Conservation (phyloP, 169 alveolate species). For the Cryptosporidium xiaoi region DNA sequence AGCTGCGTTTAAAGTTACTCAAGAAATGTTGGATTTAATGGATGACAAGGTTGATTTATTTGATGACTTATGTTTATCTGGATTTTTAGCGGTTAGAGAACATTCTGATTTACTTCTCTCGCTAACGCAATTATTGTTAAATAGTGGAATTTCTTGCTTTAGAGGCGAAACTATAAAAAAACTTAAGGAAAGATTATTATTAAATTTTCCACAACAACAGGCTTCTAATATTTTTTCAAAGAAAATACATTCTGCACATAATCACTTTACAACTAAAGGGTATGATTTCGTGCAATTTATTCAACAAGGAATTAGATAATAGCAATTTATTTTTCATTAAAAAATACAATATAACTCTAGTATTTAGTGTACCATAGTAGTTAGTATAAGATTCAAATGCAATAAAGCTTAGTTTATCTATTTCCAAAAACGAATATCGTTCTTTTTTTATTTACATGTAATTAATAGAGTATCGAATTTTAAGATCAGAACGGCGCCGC, state of each 20-base stretch:
- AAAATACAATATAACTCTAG: not conserved
- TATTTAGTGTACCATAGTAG: too few relatives aligned
- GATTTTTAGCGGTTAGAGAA: constrained; percentile 90
- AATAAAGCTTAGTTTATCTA: too few relatives aligned
- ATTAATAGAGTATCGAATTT: too few relatives aligned
- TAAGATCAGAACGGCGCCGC: too few relatives aligned
- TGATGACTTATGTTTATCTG: constrained; percentile 87
- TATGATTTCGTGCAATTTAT: constrained; percentile 85
- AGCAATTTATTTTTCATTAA: not conserved
- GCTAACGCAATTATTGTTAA: constrained; percentile 87
- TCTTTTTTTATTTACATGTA: too few relatives aligned
- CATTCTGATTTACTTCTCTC: constrained; percentile 87
- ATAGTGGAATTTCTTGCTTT: constrained; percentile 94
- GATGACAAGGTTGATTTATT: constrained; percentile 87
- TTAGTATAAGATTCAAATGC: too few relatives aligned
- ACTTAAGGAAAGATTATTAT: constrained; percentile 80
- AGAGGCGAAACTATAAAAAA: constrained; percentile 89
- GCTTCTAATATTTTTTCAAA: constrained; percentile 82
- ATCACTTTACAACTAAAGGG: constrained; percentile 82
- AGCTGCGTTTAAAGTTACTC: constrained; percentile 95
- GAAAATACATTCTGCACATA: constrained; percentile 80
- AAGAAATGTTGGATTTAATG: constrained; percentile 95
- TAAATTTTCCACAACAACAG: constrained; percentile 79
- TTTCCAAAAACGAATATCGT: too few relatives aligned
- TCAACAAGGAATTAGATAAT: constrained; percentile 83